Conservation (phyloP, 306 rosid genomes). For the Trifolium subterraneum region DNA sequence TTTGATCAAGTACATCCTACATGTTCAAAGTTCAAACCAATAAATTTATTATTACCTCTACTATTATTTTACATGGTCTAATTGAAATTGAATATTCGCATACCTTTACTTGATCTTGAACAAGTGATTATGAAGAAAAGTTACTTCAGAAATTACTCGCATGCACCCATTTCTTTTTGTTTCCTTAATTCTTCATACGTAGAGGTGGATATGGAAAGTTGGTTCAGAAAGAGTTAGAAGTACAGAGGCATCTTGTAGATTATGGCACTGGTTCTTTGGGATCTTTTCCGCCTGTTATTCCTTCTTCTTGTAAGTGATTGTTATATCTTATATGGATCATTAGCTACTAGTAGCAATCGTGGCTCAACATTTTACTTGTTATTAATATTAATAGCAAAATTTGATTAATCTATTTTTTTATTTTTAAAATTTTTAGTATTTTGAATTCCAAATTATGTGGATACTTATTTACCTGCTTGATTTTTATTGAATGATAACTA, state of each 20-base stretch:
- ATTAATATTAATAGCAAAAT: neutral
- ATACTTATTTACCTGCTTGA: slow-evolving; percentile 1
- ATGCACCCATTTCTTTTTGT: slow-evolving; percentile 33
- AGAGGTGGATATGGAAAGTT: slow-evolving; percentile 97
- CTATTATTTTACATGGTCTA: neutral
- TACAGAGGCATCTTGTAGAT: slow-evolving; percentile 95
- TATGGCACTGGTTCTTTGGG: slow-evolving; percentile 95
- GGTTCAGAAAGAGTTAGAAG: slow-evolving; percentile 92
- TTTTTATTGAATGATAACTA: slow-evolving; percentile 1
- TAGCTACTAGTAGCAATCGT: slow-evolving; percentile 29
- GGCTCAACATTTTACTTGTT: slow-evolving; percentile 25
- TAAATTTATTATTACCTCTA: neutral
- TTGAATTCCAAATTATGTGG: slow-evolving; percentile 1
- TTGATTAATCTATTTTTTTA: neutral
- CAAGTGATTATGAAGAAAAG: neutral
- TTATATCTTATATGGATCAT: slow-evolving; percentile 33
- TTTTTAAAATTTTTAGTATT: neutral
- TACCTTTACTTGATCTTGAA: slow-evolving; percentile 10
- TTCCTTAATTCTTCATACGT: slow-evolving; percentile 74
- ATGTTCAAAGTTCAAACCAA: neutral
- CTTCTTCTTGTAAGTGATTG: slow-evolving; percentile 73
- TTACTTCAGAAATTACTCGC: slow-evolving; percentile 17
- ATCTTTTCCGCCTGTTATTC: slow-evolving; percentile 72
- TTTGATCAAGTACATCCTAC: neutral
- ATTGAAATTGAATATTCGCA: slow-evolving; percentile 18